Evolutionary conservation across 2,329 filamentous ascomycete species (phyloP).

Genomic region (Clonostachys chloroleuca): DNA sequence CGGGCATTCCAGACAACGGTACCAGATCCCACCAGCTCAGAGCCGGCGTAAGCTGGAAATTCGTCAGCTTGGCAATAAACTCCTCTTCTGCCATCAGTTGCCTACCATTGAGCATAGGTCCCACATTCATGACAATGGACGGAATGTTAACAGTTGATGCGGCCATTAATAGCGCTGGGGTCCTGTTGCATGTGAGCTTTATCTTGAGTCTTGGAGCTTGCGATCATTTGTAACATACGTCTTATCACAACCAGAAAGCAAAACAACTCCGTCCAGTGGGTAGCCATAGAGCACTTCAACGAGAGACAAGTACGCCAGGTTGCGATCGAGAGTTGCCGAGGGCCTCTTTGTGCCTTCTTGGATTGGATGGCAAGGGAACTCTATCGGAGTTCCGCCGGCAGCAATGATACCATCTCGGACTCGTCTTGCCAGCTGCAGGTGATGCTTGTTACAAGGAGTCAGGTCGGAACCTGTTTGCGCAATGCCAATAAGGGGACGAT

Average conservation of each 20-base stretch:
- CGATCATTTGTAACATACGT: slow-evolving; percentile 18
- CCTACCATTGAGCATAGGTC: slow-evolving; percentile 47
- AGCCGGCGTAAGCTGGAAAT: too few species aligned
- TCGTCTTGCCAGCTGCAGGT: slow-evolving; percentile 41
- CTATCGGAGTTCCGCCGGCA: slow-evolving; percentile 42
- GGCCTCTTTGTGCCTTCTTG: slow-evolving; percentile 41
- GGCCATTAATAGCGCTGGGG: too few species aligned
- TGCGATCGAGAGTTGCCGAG: slow-evolving; percentile 44
- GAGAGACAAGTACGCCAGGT: slow-evolving; percentile 39
- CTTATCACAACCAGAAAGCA: slow-evolving; percentile 48
- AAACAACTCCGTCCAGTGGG: slow-evolving; percentile 44
- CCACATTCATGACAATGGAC: slow-evolving; percentile 45
- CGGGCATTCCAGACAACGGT: slow-evolving; percentile 42
- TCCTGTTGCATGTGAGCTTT: too few species aligned
- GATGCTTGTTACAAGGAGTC: slow-evolving; percentile 43
- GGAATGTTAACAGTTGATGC: slow-evolving; percentile 29
- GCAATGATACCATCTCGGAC: slow-evolving; percentile 43
- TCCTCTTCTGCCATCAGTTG: slow-evolving; percentile 18
- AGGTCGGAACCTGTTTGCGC: slow-evolving; percentile 46
- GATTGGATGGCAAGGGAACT: slow-evolving; percentile 47
- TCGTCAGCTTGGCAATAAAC: background rate
- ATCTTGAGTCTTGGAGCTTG: too few species aligned
- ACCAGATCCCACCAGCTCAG: slow-evolving; percentile 31
- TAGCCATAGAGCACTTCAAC: slow-evolving; percentile 43
- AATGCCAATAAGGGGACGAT: slow-evolving; percentile 34